These are phyloP conservation scores for Dendrobium catenatum DNA, from an alignment of 106 monocot species.

Conservation along the genomic window DNA sequence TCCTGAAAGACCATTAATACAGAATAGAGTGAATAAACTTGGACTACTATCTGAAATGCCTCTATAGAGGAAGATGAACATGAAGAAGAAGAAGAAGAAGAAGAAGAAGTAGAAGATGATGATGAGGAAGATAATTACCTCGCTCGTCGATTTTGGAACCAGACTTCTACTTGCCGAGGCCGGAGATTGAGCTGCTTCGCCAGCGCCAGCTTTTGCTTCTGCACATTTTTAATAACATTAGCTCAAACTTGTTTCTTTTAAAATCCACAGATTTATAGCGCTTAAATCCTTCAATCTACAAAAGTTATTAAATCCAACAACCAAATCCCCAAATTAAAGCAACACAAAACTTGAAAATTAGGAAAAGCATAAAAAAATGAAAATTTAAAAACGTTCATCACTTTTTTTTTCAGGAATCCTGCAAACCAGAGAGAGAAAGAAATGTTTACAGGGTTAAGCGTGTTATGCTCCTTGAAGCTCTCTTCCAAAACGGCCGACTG, in stretches of 20 bases:
- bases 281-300: too few species aligned
- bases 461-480: constrained; percentile 79
- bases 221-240: not conserved
- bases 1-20: constrained; percentile 33
- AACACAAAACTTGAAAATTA: too few species aligned
- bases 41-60: too few species aligned
- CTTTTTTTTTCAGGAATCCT: too few species aligned
- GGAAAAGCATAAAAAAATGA: too few species aligned
- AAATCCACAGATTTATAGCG: too few species aligned
- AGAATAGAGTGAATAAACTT: not conserved
- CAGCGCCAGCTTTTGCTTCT: not conserved
- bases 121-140: not conserved
- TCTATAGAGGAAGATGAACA: not conserved
- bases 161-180: not conserved
- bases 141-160: not conserved
- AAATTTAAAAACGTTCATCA: too few species aligned
- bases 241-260: too few species aligned
- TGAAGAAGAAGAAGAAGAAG: not conserved
- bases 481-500: constrained; percentile 72
- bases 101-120: not conserved
- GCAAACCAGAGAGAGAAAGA: not conserved
- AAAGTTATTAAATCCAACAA: too few species aligned
- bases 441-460: constrained; percentile 63
- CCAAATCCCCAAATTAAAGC: too few species aligned
- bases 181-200: not conserved